These are phyloP conservation scores for Begonia masoniana DNA, from an alignment of 306 rosid species.

Conservation along the genomic window DNA sequence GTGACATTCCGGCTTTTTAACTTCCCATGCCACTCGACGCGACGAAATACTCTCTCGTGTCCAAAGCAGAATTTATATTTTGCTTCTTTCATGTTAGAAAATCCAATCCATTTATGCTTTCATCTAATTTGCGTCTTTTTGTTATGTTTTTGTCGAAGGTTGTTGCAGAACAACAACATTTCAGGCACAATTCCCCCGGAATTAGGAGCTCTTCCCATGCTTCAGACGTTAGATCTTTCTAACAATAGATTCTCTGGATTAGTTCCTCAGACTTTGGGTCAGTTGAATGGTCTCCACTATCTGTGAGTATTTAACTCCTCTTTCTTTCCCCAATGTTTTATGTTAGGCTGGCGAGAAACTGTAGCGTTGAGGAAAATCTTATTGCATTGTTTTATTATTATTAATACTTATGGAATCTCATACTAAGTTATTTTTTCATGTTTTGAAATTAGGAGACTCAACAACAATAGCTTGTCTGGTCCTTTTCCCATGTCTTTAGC, in stretches of 20 bases:
- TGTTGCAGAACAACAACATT: conserved; percentile 81
- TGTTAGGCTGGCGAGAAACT: conserved; percentile 9
- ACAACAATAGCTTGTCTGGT: conserved; percentile 89
- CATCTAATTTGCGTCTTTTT: conserved; percentile 6
- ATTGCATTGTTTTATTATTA: not conserved
- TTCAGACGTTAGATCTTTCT: conserved; percentile 87
- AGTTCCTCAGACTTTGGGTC: conserved; percentile 52
- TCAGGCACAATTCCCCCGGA: conserved; percentile 70
- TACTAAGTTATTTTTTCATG: conserved; percentile 22
- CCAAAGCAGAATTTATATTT: not conserved
- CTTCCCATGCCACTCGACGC: not conserved
- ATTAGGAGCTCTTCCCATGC: conserved; percentile 54
- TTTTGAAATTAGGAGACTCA: conserved; percentile 67
- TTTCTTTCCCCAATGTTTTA: conserved; percentile 1
- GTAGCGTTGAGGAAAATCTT: conserved; percentile 15
- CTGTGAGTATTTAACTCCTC: conserved; percentile 34
- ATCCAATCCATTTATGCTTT: not conserved
- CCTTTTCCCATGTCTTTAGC: conserved; percentile 64
- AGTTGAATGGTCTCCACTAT: conserved; percentile 52
- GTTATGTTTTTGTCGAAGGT: conserved; percentile 22
- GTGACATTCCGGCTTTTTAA: not conserved
- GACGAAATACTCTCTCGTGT: not conserved
- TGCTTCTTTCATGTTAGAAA: not conserved
- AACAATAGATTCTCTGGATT: conserved; percentile 57
- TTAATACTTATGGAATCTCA: not conserved